A percentile compares a stretch with the other conserved stretches of the same genome.
Conservation (phyloP, 83 land plant species). For the Diphasiastrum complanatum region DNA sequence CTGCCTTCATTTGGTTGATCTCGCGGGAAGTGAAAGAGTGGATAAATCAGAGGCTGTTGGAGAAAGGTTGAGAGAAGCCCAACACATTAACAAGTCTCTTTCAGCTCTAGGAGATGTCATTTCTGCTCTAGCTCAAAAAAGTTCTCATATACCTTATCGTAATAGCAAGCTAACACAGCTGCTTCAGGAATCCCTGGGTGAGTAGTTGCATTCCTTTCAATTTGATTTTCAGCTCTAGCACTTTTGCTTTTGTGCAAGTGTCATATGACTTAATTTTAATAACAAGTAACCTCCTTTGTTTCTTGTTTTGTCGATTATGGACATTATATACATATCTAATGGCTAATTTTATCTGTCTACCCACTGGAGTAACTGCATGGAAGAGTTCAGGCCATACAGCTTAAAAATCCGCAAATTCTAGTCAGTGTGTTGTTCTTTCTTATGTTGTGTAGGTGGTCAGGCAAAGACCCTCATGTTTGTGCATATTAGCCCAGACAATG, state of each 20-base stretch:
- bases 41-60: slow-evolving; percentile 93
- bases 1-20: slow-evolving; percentile 92
- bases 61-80: slow-evolving; percentile 94
- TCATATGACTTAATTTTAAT: not conserved
- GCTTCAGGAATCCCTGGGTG: slow-evolving; percentile 95
- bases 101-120: slow-evolving; percentile 98
- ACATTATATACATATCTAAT: too few species aligned
- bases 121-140: slow-evolving; percentile 89
- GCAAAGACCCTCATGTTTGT: slow-evolving; percentile 94
- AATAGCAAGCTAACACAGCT: slow-evolving; percentile 94
- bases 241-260: too few species aligned
- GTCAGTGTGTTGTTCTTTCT: too few species aligned
- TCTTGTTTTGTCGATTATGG: too few species aligned
- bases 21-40: slow-evolving; percentile 97
- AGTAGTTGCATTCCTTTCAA: not conserved
- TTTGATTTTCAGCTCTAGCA: not conserved
- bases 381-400: too few species aligned
- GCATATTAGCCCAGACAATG: slow-evolving; percentile 81
- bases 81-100: slow-evolving; percentile 91
- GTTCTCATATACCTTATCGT: slow-evolving; percentile 81
- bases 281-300: too few species aligned
- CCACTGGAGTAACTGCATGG: too few species aligned
- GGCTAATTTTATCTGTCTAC: too few species aligned
- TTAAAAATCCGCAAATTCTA: too few species aligned
- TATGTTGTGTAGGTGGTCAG: slow-evolving; percentile 78